Base-by-base conservation (phyloP, 257 asterid genomes). In the Pogostemon cablin region DNA sequence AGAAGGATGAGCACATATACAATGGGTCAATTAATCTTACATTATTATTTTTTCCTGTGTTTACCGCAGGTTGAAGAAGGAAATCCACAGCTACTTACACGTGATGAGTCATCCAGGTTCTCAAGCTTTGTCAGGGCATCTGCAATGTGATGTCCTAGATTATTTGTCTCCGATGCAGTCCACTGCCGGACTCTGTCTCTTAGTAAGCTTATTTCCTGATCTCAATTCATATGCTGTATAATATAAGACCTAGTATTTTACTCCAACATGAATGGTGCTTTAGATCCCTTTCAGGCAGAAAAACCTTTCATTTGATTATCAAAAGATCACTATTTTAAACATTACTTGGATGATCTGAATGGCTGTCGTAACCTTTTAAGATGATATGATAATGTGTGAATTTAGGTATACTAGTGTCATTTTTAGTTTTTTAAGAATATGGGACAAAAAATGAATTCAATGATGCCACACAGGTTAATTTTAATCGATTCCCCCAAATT, bases 51-150 rank as follows among this genome's bases (percentile, higher is more conserved):
- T 10, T 59, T 25, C 0, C 3, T 52, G n/a, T 46, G 9, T 53
- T 11, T 61, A 9, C 2, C 63, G 3, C 69, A 85, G 87, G 86
- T 82, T 35, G 90, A 85, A 67, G 68, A 77, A 72, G 87, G 90
- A 15, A 78, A 80, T 67, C 87, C 90, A 4, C 82, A 69, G 43
- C 73, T 57, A 71, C 86, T 82, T 52, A 20, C 77, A 68, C 80
- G 37, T 5, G 79, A 78, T 15, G 74, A 69, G 5, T 63, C 79
- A 2, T 78, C 87, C 44, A 72, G 79, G 57, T 82, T 85, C 79
- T 78, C 81, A 20, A 77, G 87, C 65, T 82, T 82, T 53, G 83
- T 79, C 6, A 74, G 81, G 72, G 90, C 90, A 56, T 85, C 90
- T 3, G 57, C 75, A 32, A 80, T 85, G 84, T 85, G 75, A 69